Evolutionary conservation across 78 protist genomes (phyloP).

Genomic region (Cavenderia fasciculata): DNA sequence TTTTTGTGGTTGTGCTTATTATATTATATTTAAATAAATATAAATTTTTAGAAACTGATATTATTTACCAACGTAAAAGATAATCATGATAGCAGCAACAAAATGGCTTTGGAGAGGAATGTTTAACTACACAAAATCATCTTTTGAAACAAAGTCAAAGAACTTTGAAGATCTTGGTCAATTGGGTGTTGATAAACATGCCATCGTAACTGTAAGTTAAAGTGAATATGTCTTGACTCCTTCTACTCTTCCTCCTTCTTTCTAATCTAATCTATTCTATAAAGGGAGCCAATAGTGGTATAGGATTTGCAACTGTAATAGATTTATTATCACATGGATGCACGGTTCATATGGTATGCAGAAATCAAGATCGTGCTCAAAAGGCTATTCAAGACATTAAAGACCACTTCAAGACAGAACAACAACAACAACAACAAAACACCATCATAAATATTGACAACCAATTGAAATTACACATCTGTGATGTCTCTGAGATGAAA

Average conservation of each 20-base stretch:
- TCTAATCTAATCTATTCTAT: too few relatives aligned
- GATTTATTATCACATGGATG: conserved; percentile 48
- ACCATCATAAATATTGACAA: neutral
- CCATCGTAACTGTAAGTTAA: conserved; percentile 45
- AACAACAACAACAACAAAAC: neutral
- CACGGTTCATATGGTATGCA: conserved; percentile 53
- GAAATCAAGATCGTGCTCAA: conserved; percentile 52
- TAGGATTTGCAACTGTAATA: conserved; percentile 23
- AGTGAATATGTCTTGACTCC: too few relatives aligned
- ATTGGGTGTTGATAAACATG: conserved; percentile 1
- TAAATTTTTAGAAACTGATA: too few relatives aligned
- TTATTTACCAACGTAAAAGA: too few relatives aligned
- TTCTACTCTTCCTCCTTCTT: too few relatives aligned
- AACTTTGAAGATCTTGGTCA: conserved; percentile 12
- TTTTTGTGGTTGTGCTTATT: too few relatives aligned
- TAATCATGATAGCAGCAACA: conserved; percentile 28
- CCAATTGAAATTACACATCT: neutral
- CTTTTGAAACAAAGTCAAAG: neutral
- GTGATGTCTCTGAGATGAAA: conserved; percentile 12
- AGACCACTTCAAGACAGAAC: neutral
- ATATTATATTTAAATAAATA: too few relatives aligned
- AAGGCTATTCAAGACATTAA: conserved; percentile 34
- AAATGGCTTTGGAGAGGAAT: conserved; percentile 64
- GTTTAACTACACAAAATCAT: neutral
- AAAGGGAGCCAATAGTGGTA: conserved; percentile 51